phyloP scores from a whole-genome alignment of 768 basidiomycete genomes.

The Auricularia cornea region DNA sequence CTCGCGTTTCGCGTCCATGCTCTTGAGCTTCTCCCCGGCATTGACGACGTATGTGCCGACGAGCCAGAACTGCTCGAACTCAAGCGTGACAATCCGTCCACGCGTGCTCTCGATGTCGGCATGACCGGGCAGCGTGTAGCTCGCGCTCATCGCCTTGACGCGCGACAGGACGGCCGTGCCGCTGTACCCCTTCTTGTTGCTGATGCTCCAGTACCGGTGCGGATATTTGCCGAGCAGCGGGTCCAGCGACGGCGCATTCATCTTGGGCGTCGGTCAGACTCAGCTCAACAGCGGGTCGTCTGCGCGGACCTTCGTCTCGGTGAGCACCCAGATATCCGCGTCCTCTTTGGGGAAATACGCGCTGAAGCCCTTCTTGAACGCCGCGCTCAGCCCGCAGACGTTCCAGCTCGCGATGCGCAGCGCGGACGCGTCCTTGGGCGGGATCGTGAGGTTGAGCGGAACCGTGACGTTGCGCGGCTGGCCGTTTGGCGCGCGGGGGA shows the following conservation, averaged over 20 bases:
- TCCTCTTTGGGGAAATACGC: conserved; percentile 79
- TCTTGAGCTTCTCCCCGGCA: conserved; percentile 71
- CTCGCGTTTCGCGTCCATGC: conserved; percentile 61
- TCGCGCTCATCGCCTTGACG: conserved; percentile 55
- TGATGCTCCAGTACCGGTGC: conserved; percentile 67
- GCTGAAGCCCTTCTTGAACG: conserved; percentile 81
- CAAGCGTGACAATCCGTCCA: conserved; percentile 75
- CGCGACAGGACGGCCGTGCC: conserved; percentile 81
- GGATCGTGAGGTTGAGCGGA: conserved; percentile 32
- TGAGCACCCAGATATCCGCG: conserved; percentile 74
- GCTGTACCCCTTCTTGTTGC: conserved; percentile 73
- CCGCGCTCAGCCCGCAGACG: conserved; percentile 65
- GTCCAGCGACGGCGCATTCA: conserved; percentile 61
- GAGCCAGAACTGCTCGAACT: conserved; percentile 61
- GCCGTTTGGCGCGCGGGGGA: conserved; percentile 22
- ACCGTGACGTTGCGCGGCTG: conserved; percentile 71
- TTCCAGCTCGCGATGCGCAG: conserved; percentile 68
- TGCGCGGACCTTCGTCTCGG: conserved; percentile 67
- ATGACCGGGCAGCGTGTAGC: conserved; percentile 65
- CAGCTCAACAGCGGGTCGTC: not conserved
- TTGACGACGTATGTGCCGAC: conserved; percentile 82
- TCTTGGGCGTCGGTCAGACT: conserved; percentile 32
- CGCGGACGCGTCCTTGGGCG: conserved; percentile 43
- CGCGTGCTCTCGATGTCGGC: conserved; percentile 54
- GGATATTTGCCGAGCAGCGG: conserved; percentile 54